Base-by-base conservation (phyloP, 2,329 filamentous ascomycete species). In the Hypoxylon sp. region DNA sequence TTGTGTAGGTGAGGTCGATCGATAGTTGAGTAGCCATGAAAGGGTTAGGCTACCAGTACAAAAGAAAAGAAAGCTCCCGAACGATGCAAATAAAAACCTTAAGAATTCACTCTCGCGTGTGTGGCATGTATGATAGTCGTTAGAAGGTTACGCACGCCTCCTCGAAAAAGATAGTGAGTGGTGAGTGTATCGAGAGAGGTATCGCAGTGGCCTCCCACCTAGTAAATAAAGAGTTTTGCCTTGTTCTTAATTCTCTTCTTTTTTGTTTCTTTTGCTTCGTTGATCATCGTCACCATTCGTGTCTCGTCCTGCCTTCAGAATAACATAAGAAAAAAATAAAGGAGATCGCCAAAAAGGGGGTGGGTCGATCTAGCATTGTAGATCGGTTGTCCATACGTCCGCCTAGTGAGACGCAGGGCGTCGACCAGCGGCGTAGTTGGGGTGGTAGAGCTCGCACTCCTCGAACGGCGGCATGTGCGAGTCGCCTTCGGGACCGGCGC, bases 1-100 rank as follows among this genome's bases (percentile, higher is more conserved):
- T n/a, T n/a, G 4, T 7, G 1, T 44, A 84, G 81, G 81, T 63
- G 81, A 84, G 77, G 81, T 84, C 43, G 81, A 84, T 72, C 77
- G 81, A 72, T 84, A 79, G 58, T 57, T n/a, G n/a, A 36, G 41
- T 17, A 21, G 17, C n/a, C 19, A 5, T 11, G 29, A 20, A 25
- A 9, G 9, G 21, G 21, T 9, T 19, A 36, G 23, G 41, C 29
- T 34, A 19, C 36, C 29, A 42, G 20, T 26, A 42, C 35, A 44
- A 57, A 59, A 55, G 26, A 35, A 57, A 47, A n/a, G n/a, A 53
- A 31, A 11, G 15, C 16, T n/a, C 19, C 16, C 21, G 25, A 46
- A 57, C 43, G 42, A 50, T 25, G 36, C 45, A 31, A 37, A n/a
- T n/a, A n/a, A n/a, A n/a, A n/a, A n/a, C n/a, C n/a, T n/a, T n/a